These are phyloP conservation scores for Dillenia suffruticosa DNA, from an alignment of 164 flowering plant species.

Conservation along the genomic window DNA sequence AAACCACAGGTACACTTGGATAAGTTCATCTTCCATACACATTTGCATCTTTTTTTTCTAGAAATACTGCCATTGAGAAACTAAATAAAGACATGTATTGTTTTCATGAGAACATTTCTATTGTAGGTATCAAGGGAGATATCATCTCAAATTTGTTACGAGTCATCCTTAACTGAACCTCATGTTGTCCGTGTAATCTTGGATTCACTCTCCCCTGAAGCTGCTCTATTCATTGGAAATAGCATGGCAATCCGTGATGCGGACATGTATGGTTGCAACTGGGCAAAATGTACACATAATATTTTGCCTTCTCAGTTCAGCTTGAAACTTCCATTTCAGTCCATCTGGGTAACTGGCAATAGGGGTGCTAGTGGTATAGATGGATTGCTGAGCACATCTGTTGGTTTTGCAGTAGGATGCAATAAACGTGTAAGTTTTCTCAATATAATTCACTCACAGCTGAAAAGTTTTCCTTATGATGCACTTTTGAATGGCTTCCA, in stretches of 20 bases:
- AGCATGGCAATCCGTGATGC: slow-evolving; percentile 91
- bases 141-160: slow-evolving; percentile 51
- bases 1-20: too few species aligned
- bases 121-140: slow-evolving; percentile 71
- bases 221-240: slow-evolving; percentile 85
- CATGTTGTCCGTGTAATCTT: slow-evolving; percentile 58
- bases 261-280: slow-evolving; percentile 70
- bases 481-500: too few species aligned
- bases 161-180: slow-evolving; percentile 76
- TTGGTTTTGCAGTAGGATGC: slow-evolving; percentile 91
- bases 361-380: slow-evolving; percentile 99
- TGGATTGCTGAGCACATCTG: slow-evolving; percentile 89
- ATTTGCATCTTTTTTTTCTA: too few species aligned
- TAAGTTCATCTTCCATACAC: too few species aligned
- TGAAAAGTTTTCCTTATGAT: too few species aligned
- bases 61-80: too few species aligned
- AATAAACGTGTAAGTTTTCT: slow-evolving; percentile 55
- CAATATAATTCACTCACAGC: not conserved
- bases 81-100: too few species aligned
- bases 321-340: slow-evolving; percentile 34
- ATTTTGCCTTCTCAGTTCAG: slow-evolving; percentile 19
- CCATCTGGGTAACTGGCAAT: slow-evolving; percentile 60
- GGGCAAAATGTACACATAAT: slow-evolving; percentile 23
- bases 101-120: not conserved
- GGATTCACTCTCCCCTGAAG: slow-evolving; percentile 43